phyloP scores from a whole-genome alignment of 2,329 filamentous ascomycete species.

The Alternaria sp. region DNA sequence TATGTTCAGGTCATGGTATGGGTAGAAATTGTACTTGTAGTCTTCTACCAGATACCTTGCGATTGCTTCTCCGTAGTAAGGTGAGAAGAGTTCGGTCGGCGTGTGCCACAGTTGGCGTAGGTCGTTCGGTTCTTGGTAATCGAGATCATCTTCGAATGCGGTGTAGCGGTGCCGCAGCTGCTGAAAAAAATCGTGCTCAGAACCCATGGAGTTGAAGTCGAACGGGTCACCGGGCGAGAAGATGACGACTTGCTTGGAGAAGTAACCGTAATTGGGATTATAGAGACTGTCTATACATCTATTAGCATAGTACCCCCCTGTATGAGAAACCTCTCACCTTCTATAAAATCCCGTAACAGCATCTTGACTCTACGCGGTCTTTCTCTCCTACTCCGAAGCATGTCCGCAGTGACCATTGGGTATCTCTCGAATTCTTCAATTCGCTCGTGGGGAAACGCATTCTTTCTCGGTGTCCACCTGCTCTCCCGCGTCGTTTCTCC shows the following conservation, averaged over 20 bases:
- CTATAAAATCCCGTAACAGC: slow-evolving; percentile 96
- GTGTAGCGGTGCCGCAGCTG: slow-evolving; percentile 81
- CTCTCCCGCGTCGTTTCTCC: slow-evolving; percentile 65
- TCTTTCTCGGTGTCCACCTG: slow-evolving; percentile 85
- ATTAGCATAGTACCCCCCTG: background rate
- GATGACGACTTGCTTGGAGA: slow-evolving; percentile 95
- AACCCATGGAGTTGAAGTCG: slow-evolving; percentile 79
- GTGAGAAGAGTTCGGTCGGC: slow-evolving; percentile 94
- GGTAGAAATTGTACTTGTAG: slow-evolving; percentile 92
- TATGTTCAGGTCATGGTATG: slow-evolving; percentile 95
- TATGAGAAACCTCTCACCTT: slow-evolving; percentile 65
- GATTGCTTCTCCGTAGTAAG: slow-evolving; percentile 96
- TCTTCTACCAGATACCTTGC: slow-evolving; percentile 96
- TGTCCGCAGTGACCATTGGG: slow-evolving; percentile 83
- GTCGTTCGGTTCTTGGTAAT: slow-evolving; percentile 73
- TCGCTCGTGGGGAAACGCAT: slow-evolving; percentile 78
- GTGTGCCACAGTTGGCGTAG: slow-evolving; percentile 97
- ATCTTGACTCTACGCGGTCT: slow-evolving; percentile 92
- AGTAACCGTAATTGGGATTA: slow-evolving; percentile 94
- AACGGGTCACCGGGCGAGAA: slow-evolving; percentile 94
- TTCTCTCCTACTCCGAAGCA: slow-evolving; percentile 75
- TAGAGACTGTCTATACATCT: slow-evolving; percentile 76
- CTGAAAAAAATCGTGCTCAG: slow-evolving; percentile 85
- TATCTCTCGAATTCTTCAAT: slow-evolving; percentile 81
- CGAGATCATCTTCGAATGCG: slow-evolving; percentile 87